Percentiles rank a stretch among this genome's conserved stretches.
Evolutionary conservation across 1,139 yeast genomes (phyloP).

Genomic region (Wickerhamiella pararugosa): DNA sequence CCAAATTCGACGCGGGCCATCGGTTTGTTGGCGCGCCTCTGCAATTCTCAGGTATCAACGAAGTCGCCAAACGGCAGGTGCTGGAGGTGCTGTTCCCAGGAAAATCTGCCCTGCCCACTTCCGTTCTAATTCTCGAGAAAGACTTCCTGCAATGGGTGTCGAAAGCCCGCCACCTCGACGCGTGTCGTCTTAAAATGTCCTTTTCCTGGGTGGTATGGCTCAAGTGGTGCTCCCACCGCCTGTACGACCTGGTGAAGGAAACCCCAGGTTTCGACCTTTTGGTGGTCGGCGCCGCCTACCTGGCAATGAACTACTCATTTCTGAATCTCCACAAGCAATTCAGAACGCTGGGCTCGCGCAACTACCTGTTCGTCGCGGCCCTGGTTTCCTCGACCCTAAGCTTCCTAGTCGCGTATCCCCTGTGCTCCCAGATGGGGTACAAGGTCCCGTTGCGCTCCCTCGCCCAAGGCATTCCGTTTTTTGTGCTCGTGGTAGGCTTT

Average conservation of each 20-base stretch:
- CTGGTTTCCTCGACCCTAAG: slow-evolving; percentile 74
- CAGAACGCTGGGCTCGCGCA: slow-evolving; percentile 67
- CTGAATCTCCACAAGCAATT: slow-evolving; percentile 64
- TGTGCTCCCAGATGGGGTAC: slow-evolving; percentile 34
- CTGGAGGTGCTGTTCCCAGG: slow-evolving; percentile 30
- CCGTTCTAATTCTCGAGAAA: slow-evolving; percentile 31
- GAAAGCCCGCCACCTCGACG: slow-evolving; percentile 26
- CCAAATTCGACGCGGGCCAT: slow-evolving; percentile 25
- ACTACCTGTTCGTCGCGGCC: slow-evolving; percentile 81
- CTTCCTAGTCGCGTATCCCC: slow-evolving; percentile 64
- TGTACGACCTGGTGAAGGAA: slow-evolving; percentile 43
- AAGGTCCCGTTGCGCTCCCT: slow-evolving; percentile 58
- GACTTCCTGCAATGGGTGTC: slow-evolving; percentile 25
- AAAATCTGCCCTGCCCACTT: not conserved
- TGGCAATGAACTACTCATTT: slow-evolving; percentile 83
- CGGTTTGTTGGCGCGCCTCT: slow-evolving; percentile 37
- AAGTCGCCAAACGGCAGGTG: slow-evolving; percentile 32
- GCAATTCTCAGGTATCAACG: slow-evolving; percentile 4
- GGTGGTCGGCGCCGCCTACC: slow-evolving; percentile 66
- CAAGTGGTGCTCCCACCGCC: slow-evolving; percentile 31
- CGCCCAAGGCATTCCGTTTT: slow-evolving; percentile 86
- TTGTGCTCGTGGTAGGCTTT: slow-evolving; percentile 87
- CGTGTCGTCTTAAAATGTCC: slow-evolving; percentile 48
- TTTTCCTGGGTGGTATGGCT: slow-evolving; percentile 52
- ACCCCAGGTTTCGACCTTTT: slow-evolving; percentile 83